Conservation (phyloP, 805 yeast species). For the Yamadazyma takamatsuzukensis region DNA sequence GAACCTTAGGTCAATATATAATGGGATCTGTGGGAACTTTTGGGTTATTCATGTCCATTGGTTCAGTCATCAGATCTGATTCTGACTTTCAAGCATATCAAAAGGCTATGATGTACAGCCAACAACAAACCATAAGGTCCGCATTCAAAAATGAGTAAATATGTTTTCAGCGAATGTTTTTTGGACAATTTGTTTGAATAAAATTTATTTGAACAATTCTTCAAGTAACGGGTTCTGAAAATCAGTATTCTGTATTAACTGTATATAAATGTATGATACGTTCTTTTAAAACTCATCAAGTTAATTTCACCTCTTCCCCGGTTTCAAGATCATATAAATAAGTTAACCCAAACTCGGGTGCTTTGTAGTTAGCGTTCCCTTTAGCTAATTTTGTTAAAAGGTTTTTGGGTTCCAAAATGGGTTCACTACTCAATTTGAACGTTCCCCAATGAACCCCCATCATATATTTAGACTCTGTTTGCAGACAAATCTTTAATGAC, state of each 20-base stretch:
- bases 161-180: too few relatives aligned
- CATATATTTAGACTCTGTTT: slow-evolving; percentile 56
- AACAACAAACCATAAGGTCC: slow-evolving; percentile 13
- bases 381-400: slow-evolving; percentile 50
- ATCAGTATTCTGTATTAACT: background rate
- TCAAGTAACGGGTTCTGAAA: background rate
- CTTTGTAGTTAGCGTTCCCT: slow-evolving; percentile 41
- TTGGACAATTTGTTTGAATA: too few relatives aligned
- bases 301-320: background rate
- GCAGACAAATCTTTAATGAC: slow-evolving; percentile 62
- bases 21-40: slow-evolving; percentile 96
- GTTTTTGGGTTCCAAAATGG: slow-evolving; percentile 77
- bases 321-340: slow-evolving; percentile 44
- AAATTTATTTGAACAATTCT: too few relatives aligned
- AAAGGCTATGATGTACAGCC: slow-evolving; percentile 26
- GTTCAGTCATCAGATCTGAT: slow-evolving; percentile 86
- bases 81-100: slow-evolving; percentile 30
- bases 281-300: slow-evolving; percentile 3
- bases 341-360: slow-evolving; percentile 78
- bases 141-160: background rate
- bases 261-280: slow-evolving; percentile 6
- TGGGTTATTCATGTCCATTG: slow-evolving; percentile 94
- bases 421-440: slow-evolving; percentile 83
- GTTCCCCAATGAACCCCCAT: slow-evolving; percentile 98
- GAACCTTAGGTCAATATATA: slow-evolving; percentile 94